phyloP scores from a whole-genome alignment of 768 basidiomycete species.

The Asterophora parasitica region DNA sequence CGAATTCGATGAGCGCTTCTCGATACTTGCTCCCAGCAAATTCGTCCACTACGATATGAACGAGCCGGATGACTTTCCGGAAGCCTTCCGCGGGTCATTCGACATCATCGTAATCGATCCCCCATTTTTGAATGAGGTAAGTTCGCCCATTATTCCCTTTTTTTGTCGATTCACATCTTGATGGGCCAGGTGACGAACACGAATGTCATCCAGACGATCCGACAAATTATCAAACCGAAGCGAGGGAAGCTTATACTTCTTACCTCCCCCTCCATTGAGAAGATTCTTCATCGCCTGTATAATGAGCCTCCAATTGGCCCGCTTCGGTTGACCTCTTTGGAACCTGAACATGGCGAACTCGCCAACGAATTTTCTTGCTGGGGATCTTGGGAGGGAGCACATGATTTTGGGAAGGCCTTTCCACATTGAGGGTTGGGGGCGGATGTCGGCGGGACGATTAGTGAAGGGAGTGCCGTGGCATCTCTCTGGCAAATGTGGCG shows the following conservation, averaged over 20 bases:
- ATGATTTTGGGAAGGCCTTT: conserved; percentile 24
- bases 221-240: conserved; percentile 34
- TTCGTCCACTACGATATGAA: conserved; percentile 42
- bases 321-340: conserved; percentile 28
- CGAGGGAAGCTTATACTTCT: conserved; percentile 34
- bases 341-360: conserved; percentile 32
- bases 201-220: conserved; percentile 32
- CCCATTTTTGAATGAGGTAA: conserved; percentile 42
- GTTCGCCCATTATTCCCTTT: conserved; percentile 8
- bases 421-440: not conserved
- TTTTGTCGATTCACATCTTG: not conserved
- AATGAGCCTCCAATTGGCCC: conserved; percentile 33
- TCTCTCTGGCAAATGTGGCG: too few relatives aligned
- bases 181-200: conserved; percentile 32
- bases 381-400: conserved; percentile 38
- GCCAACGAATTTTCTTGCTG: conserved; percentile 41
- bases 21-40: conserved; percentile 32
- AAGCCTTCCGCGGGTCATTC: conserved; percentile 24
- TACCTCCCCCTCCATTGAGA: conserved; percentile 36
- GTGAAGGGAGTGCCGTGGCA: too few relatives aligned
- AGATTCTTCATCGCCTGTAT: conserved; percentile 30
- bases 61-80: conserved; percentile 36
- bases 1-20: conserved; percentile 40
- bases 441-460: too few relatives aligned
- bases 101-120: conserved; percentile 41